A percentile compares a stretch with the other conserved stretches of the same genome.
These are phyloP conservation scores for Prunus fruticosa DNA, from an alignment of 306 rosid species.

Conservation along the genomic window DNA sequence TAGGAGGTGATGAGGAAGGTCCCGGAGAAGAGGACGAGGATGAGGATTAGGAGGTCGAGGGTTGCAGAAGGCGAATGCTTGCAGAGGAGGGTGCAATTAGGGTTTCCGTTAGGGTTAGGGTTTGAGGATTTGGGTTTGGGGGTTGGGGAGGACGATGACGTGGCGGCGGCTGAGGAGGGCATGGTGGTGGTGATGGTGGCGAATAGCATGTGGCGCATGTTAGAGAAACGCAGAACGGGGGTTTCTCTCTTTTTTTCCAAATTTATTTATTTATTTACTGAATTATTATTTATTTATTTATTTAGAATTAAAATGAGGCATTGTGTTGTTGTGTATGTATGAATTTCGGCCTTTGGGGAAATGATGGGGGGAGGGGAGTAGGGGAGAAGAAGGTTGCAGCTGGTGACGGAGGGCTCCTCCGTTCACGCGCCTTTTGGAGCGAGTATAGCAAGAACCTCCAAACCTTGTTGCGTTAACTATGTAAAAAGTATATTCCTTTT, in stretches of 20 bases:
- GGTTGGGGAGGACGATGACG: conserved; percentile 34
- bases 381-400: neutral
- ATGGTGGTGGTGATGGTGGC: conserved; percentile 28
- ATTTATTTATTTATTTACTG: neutral
- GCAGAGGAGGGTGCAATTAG: conserved; percentile 49
- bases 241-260: neutral
- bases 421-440: neutral
- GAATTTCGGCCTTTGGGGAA: neutral
- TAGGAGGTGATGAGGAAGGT: conserved; percentile 84
- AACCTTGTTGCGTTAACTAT: neutral
- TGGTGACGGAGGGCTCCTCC: neutral
- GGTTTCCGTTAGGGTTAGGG: conserved; percentile 29
- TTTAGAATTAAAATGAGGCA: neutral
- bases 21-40: conserved; percentile 80
- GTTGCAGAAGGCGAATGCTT: conserved; percentile 85
- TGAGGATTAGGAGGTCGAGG: conserved; percentile 75
- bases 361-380: neutral
- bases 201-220: conserved; percentile 48
- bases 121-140: conserved; percentile 44
- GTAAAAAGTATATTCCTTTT: neutral
- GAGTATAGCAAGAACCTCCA: neutral
- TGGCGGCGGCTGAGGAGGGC: conserved; percentile 40
- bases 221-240: conserved; percentile 24
- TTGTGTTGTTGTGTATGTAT: neutral
- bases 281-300: neutral